Percentiles rank a stretch among this genome's conserved stretches.
Evolutionary conservation across 441 rosid species (phyloP).

Genomic region (Pelargonium fulgidum): DNA sequence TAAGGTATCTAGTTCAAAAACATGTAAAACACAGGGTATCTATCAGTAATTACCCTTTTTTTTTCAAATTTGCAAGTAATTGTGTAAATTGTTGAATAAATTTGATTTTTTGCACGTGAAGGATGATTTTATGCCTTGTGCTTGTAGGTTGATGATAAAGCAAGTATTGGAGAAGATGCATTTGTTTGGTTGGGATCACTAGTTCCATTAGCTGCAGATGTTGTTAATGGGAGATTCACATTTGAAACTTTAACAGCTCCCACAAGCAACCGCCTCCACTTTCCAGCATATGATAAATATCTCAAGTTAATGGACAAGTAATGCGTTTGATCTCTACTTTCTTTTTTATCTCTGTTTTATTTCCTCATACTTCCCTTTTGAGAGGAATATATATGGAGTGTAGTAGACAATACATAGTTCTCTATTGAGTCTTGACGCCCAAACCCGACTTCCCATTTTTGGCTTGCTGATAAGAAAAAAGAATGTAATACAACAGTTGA

Average conservation of each 20-base stretch:
- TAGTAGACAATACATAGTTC: background rate
- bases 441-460: background rate
- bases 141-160: slow-evolving; percentile 62
- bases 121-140: background rate
- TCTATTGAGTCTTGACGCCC: background rate
- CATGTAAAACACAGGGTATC: too few relatives aligned
- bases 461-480: background rate
- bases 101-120: background rate
- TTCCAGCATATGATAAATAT: slow-evolving; percentile 74
- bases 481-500: background rate
- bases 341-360: background rate
- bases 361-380: background rate
- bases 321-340: slow-evolving; percentile 4
- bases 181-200: slow-evolving; percentile 73
- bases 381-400: background rate
- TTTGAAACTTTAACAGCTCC: slow-evolving; percentile 82
- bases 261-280: slow-evolving; percentile 58
- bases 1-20: background rate
- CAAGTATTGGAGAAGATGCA: slow-evolving; percentile 72
- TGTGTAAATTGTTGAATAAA: background rate
- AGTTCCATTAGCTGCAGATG: slow-evolving; percentile 63
- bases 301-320: slow-evolving; percentile 72
- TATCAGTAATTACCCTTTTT: too few relatives aligned
- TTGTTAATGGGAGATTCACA: slow-evolving; percentile 65
- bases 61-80: too few relatives aligned